Conservation (phyloP, 2,329 filamentous ascomycete species). For the Colletotrichum cuscutae region DNA sequence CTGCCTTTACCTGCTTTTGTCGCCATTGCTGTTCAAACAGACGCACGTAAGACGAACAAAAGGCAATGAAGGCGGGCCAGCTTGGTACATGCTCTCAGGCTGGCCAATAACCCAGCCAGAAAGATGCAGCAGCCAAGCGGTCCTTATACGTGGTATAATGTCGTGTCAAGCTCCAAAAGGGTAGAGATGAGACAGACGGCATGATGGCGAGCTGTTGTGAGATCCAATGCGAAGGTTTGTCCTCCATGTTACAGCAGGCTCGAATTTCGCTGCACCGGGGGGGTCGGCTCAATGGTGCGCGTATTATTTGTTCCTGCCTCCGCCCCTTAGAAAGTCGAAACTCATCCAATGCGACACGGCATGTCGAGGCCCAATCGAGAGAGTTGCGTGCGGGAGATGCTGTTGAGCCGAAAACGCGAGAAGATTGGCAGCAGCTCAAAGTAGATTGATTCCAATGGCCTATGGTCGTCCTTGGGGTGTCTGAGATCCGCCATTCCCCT, state of each 20-base stretch:
- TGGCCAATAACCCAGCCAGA: neutral
- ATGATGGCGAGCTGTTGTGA: constrained; percentile 11
- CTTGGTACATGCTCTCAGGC: neutral
- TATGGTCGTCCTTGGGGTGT: neutral
- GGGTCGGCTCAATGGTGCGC: neutral
- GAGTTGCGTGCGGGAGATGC: neutral
- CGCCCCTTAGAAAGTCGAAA: neutral
- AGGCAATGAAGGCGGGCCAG: constrained; percentile 1
- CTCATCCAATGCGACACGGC: neutral
- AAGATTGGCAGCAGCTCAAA: neutral
- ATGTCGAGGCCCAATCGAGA: constrained; percentile 12
- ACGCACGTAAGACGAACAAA: constrained; percentile 20
- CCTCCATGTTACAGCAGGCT: neutral
- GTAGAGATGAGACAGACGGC: neutral
- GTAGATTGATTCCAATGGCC: neutral
- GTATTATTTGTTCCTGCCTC: constrained; percentile 22
- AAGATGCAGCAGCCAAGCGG: constrained; percentile 7
- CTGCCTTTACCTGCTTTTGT: neutral
- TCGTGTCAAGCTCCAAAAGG: neutral
- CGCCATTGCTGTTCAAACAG: constrained; percentile 4
- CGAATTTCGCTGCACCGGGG: constrained; percentile 7
- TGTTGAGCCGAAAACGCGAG: neutral
- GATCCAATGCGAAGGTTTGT: neutral
- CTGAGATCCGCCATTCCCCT: neutral
- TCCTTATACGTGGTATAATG: neutral